A percentile compares a stretch with the other conserved stretches of the same genome.
Evolutionary conservation across 768 basidiomycete species (phyloP).

Genomic region (Rhodosporidiobolus sp.): DNA sequence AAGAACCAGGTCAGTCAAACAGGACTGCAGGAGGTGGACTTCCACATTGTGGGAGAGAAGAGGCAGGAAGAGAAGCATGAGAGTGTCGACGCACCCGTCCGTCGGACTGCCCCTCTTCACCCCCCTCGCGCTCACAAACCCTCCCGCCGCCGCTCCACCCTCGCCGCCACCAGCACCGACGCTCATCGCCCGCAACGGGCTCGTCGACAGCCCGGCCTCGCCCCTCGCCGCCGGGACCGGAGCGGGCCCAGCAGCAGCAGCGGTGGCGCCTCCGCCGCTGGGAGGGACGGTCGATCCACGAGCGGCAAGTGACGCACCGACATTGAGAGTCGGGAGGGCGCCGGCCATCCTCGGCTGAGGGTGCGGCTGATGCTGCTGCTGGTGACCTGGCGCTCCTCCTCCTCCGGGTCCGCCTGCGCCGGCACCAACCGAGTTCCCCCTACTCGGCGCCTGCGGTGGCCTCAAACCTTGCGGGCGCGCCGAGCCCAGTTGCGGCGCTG

Average conservation of each 20-base stretch:
- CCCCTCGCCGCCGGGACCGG: background rate
- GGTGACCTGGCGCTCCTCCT: background rate
- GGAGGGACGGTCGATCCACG: background rate
- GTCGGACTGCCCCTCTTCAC: slow-evolving; percentile 9
- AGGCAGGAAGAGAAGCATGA: too few species aligned
- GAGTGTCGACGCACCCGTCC: background rate
- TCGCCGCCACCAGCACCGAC: background rate
- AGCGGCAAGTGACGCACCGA: background rate
- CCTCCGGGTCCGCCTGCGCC: too few species aligned
- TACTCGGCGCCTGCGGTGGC: too few species aligned
- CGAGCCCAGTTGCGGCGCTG: too few species aligned
- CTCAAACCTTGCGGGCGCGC: too few species aligned
- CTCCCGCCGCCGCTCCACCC: background rate
- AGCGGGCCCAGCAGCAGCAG: too few species aligned
- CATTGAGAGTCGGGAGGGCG: background rate
- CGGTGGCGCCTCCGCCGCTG: too few species aligned
- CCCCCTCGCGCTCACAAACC: slow-evolving; percentile 15
- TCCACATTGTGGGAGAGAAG: background rate
- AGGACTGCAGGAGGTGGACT: background rate
- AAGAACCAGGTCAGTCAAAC: background rate
- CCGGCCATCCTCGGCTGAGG: background rate
- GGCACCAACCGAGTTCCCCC: too few species aligned
- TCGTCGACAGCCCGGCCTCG: background rate
- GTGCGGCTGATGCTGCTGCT: background rate
- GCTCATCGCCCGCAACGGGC: background rate